Percentiles rank a stretch among this genome's conserved stretches.
Evolutionary conservation across 306 rosid genomes (phyloP).

Genomic region (Hylodesmum podocarpum): DNA sequence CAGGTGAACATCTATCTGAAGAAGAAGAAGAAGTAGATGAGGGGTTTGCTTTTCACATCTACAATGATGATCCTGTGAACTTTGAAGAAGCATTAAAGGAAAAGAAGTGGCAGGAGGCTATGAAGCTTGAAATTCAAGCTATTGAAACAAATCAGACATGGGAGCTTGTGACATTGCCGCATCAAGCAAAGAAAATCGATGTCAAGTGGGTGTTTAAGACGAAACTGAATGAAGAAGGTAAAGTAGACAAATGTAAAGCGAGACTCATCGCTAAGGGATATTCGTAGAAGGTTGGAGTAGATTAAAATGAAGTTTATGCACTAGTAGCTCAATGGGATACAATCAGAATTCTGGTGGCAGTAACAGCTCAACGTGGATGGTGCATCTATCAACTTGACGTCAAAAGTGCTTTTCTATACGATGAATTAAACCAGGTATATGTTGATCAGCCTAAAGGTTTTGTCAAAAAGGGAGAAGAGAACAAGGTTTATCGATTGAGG

Average conservation of each 20-base stretch:
- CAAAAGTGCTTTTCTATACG: neutral
- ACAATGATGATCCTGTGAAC: neutral
- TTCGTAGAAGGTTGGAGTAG: neutral
- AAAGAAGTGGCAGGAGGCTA: neutral
- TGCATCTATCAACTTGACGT: neutral
- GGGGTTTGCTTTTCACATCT: neutral
- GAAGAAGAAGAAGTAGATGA: conserved; percentile 13
- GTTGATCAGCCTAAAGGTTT: neutral
- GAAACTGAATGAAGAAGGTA: neutral
- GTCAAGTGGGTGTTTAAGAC: conserved; percentile 7
- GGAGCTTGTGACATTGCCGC: neutral
- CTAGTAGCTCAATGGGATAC: neutral
- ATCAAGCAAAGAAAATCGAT: neutral
- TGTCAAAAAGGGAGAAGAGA: neutral
- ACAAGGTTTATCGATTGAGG: neutral
- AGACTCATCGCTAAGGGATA: neutral
- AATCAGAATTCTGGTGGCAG: neutral
- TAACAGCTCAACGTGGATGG: neutral
- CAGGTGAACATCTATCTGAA: neutral
- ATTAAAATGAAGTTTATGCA: neutral
- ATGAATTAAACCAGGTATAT: neutral
- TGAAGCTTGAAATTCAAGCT: neutral
- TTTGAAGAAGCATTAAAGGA: neutral
- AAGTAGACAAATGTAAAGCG: neutral
- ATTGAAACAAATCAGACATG: neutral